Conservation (phyloP, 1,139 yeast genomes). For the Wickerhamomyces sp. region DNA sequence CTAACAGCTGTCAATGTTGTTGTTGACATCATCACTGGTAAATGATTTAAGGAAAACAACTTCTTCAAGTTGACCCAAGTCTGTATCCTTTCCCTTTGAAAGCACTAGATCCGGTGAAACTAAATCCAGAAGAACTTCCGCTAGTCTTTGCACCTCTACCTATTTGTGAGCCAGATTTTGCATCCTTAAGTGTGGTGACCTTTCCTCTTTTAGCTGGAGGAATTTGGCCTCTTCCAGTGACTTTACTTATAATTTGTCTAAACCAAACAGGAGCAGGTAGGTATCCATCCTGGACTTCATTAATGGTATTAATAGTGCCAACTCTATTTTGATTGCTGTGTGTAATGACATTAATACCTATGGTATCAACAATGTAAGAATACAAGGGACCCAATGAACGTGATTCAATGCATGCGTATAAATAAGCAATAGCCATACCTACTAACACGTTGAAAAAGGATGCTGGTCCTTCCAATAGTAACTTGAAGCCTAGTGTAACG, state of each 20-base stretch:
- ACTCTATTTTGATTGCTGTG: conserved; percentile 26
- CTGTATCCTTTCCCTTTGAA: conserved; percentile 25
- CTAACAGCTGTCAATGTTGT: too few species aligned
- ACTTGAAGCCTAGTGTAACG: conserved; percentile 45
- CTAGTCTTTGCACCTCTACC: neutral
- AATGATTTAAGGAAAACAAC: neutral
- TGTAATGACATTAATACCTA: conserved; percentile 22
- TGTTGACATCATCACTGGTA: too few species aligned
- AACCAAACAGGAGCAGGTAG: conserved; percentile 33
- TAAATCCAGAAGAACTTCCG: conserved; percentile 9
- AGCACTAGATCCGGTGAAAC: conserved; percentile 6
- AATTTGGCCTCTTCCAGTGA: conserved; percentile 5
- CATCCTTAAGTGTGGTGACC: conserved; percentile 7
- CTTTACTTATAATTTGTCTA: conserved; percentile 9
- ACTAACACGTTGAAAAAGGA: conserved; percentile 38
- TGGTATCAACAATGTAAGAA: conserved; percentile 22
- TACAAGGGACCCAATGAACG: conserved; percentile 46
- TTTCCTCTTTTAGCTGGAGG: conserved; percentile 4
- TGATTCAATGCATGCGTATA: conserved; percentile 58
- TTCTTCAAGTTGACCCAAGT: conserved; percentile 14
- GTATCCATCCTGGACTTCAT: conserved; percentile 28
- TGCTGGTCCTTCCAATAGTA: conserved; percentile 39
- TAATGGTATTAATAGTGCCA: conserved; percentile 30
- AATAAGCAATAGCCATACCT: conserved; percentile 53
- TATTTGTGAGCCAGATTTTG: neutral